phyloP scores from a whole-genome alignment of 805 yeast species.

The Pachysolen tannophilus region DNA sequence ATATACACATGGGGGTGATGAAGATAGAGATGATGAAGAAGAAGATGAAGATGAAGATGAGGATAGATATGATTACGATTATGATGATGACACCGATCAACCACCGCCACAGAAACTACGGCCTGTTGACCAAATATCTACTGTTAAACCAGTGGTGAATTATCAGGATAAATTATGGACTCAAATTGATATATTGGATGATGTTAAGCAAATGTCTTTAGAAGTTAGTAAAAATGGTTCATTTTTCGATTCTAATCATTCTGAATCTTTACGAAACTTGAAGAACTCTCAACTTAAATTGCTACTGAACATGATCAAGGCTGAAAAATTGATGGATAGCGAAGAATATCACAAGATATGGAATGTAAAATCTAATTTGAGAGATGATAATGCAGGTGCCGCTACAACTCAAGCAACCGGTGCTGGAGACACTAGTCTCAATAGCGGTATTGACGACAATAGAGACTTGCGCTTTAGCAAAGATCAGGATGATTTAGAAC shows the following conservation, averaged over 20 bases:
- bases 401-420: background rate
- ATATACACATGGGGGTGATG: conserved; percentile 7
- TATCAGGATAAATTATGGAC: conserved; percentile 79
- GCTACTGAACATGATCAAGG: conserved; percentile 28
- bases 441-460: background rate
- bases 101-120: background rate
- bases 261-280: conserved; percentile 40
- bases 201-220: conserved; percentile 54
- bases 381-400: background rate
- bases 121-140: conserved; percentile 40
- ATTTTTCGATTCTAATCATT: conserved; percentile 45
- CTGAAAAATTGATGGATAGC: conserved; percentile 16
- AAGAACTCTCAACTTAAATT: conserved; percentile 49
- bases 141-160: conserved; percentile 52
- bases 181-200: conserved; percentile 78
- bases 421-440: conserved; percentile 2
- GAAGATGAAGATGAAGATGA: conserved; percentile 2
- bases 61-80: background rate
- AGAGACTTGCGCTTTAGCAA: too few relatives aligned
- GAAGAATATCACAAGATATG: conserved; percentile 22
- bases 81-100: background rate
- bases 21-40: conserved; percentile 6
- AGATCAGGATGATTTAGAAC: conserved; percentile 7
- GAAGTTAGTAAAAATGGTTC: conserved; percentile 34
- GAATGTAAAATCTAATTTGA: conserved; percentile 13